A percentile compares a stretch with the other conserved stretches of the same genome.
These are phyloP conservation scores for Adansonia rubrostipa DNA, from an alignment of 441 rosid genomes.

Conservation along the genomic window DNA sequence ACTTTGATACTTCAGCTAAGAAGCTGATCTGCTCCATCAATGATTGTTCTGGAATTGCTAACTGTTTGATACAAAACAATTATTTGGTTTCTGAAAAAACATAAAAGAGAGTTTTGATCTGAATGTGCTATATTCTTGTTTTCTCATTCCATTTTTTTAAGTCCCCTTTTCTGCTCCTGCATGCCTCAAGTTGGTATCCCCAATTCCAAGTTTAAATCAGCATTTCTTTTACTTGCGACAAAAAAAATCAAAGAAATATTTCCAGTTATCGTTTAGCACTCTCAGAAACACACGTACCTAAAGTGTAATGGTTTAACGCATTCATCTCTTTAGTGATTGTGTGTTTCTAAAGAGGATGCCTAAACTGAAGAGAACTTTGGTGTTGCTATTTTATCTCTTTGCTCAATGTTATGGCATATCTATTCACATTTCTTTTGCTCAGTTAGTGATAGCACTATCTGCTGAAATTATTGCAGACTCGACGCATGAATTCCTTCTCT, in stretches of 20 bases:
- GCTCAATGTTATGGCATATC: neutral
- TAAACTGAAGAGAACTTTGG: neutral
- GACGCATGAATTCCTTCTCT: slow-evolving; percentile 52
- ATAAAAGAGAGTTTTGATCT: neutral
- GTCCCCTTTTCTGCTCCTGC: neutral
- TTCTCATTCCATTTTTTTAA: neutral
- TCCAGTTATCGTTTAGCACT: no score
- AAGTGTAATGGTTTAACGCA: no score
- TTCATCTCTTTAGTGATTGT: neutral
- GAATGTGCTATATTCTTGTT: neutral
- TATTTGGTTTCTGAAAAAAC: no score
- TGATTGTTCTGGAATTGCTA: no score
- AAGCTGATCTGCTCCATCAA: no score
- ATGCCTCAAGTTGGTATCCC: neutral
- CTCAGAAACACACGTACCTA: no score
- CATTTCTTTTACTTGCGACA: no score
- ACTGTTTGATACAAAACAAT: no score
- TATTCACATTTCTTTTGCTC: neutral
- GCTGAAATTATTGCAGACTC: slow-evolving; percentile 76
- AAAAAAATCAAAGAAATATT: no score
- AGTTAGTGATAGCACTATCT: no score
- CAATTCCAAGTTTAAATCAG: no score
- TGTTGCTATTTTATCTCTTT: neutral
- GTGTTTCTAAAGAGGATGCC: slow-evolving; percentile 4
- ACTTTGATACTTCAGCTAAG: slow-evolving; percentile 8